Percentiles rank a stretch among this genome's conserved stretches.
These are phyloP conservation scores for Rhododendron molle DNA, from an alignment of 148 eudicot species.

Conservation along the genomic window DNA sequence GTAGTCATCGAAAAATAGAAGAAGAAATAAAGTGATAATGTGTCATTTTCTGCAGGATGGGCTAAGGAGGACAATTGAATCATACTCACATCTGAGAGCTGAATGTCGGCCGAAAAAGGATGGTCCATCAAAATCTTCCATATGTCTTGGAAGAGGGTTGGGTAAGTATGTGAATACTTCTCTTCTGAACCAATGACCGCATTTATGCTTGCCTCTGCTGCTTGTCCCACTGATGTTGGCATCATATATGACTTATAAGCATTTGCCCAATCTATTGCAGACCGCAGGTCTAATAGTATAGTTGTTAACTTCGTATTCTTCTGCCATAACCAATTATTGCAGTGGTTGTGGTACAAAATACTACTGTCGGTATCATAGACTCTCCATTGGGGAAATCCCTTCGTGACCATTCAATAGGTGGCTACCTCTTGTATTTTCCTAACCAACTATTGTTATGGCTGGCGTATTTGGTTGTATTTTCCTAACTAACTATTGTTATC, in stretches of 20 bases:
- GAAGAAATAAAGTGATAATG: neutral
- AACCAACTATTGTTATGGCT: neutral
- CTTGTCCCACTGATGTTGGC: neutral
- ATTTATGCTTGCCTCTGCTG: conserved; percentile 2
- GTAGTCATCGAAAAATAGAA: neutral
- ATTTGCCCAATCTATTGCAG: neutral
- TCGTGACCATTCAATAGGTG: neutral
- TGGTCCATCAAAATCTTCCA: conserved; percentile 64
- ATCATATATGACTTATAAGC: neutral
- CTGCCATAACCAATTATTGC: neutral
- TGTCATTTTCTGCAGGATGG: conserved; percentile 64
- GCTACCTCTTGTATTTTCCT: neutral
- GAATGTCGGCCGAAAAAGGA: conserved; percentile 55
- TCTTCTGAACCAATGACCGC: neutral
- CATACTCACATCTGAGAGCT: conserved; percentile 83
- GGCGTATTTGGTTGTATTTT: neutral
- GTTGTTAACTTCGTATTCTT: neutral
- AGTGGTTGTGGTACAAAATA: neutral
- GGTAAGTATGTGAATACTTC: conserved; percentile 32
- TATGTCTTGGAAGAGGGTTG: conserved; percentile 69
- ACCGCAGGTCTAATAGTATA: neutral
- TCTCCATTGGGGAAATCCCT: neutral
- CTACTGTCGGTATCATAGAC: neutral
- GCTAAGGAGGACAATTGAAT: conserved; percentile 81
- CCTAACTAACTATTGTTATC: no score